A percentile compares a stretch with the other conserved stretches of the same genome.
phyloP scores from a whole-genome alignment of 257 asterid species.

The Ilex asprella region DNA sequence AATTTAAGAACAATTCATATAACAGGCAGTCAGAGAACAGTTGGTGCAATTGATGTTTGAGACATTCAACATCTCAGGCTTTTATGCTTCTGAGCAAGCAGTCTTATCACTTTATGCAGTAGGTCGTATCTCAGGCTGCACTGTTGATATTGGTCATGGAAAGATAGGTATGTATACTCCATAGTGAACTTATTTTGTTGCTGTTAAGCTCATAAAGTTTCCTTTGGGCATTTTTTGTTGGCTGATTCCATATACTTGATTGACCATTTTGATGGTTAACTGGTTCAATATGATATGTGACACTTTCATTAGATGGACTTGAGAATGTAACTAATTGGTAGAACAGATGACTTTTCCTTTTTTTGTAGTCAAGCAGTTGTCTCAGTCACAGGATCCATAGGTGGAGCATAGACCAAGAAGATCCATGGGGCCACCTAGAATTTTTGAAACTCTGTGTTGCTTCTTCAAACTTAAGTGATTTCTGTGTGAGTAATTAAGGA shows the following conservation, averaged over 20 bases:
- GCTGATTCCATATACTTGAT: too few relatives aligned
- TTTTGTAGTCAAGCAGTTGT: too few relatives aligned
- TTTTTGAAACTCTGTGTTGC: too few relatives aligned
- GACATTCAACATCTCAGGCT: conserved; percentile 83
- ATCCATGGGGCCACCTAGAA: too few relatives aligned
- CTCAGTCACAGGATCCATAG: too few relatives aligned
- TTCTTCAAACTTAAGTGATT: too few relatives aligned
- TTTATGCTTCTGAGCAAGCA: conserved; percentile 94
- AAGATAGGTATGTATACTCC: conserved; percentile 52
- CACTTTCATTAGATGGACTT: not conserved
- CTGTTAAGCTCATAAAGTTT: not conserved
- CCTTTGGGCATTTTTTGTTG: not conserved
- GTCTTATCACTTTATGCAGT: conserved; percentile 92
- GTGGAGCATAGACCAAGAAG: too few relatives aligned
- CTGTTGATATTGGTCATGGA: conserved; percentile 88
- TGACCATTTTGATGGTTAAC: too few relatives aligned
- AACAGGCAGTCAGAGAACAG: conserved; percentile 84
- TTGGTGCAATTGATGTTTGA: conserved; percentile 97
- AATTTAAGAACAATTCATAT: not conserved
- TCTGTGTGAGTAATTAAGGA: too few relatives aligned
- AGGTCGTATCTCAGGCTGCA: conserved; percentile 93
- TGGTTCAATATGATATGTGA: too few relatives aligned
- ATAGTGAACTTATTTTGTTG: not conserved
- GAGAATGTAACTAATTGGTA: too few relatives aligned
- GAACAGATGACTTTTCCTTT: too few relatives aligned